Percentiles rank a stretch among this genome's conserved stretches.
Evolutionary conservation across 306 rosid genomes (phyloP).

Genomic region (Nissolia schottii): DNA sequence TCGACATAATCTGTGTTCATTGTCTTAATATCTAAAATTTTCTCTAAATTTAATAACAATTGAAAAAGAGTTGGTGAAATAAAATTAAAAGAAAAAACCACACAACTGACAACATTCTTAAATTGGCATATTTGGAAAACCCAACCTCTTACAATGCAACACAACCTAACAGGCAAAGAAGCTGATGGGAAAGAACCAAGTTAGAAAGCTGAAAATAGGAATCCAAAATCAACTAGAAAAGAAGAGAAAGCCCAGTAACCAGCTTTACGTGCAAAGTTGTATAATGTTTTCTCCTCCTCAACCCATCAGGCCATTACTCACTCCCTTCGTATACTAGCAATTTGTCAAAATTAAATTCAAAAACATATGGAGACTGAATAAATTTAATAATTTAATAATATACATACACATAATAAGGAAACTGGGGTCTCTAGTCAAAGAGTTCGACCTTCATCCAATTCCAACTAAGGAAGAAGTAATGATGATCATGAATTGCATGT

Average conservation of each 20-base stretch:
- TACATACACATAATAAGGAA: too few relatives aligned
- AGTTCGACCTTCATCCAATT: neutral
- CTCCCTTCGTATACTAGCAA: too few relatives aligned
- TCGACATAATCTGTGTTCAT: too few relatives aligned
- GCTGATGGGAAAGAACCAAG: slow-evolving; percentile 28
- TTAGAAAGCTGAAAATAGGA: slow-evolving; percentile 17
- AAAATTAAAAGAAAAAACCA: neutral
- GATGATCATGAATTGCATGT: neutral
- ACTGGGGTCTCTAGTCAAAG: neutral
- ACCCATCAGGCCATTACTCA: neutral
- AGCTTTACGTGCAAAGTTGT: slow-evolving; percentile 37
- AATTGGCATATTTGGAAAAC: slow-evolving; percentile 10
- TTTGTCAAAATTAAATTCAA: too few relatives aligned
- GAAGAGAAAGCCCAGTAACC: slow-evolving; percentile 13
- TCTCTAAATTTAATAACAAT: neutral
- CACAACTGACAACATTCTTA: neutral
- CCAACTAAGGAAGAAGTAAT: neutral
- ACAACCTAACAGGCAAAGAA: neutral
- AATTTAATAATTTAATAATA: too few relatives aligned
- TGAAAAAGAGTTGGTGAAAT: too few relatives aligned
- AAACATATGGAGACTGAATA: too few relatives aligned
- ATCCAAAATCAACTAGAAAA: slow-evolving; percentile 19
- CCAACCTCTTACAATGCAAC: neutral
- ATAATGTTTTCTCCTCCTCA: slow-evolving; percentile 25
- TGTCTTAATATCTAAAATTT: too few relatives aligned